Evolutionary conservation across 108 stramenopile genomes (phyloP).

Genomic region (Skeletonema marinoi): DNA sequence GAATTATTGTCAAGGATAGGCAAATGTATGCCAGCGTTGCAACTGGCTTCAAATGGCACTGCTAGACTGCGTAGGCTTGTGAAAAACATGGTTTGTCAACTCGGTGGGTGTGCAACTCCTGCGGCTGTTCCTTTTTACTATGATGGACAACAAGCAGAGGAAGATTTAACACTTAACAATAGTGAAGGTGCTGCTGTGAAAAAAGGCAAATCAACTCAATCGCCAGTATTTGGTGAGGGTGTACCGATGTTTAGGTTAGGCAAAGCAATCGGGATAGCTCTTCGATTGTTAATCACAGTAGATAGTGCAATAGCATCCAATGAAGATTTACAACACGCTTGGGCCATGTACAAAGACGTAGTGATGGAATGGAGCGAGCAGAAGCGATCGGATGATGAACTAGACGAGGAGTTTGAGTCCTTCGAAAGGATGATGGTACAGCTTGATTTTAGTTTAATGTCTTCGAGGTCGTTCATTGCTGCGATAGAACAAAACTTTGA

Average conservation of each 20-base stretch:
- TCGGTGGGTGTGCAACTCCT: conserved; percentile 44
- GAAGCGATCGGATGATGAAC: conserved; percentile 29
- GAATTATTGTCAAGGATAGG: conserved; percentile 48
- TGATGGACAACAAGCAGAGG: conserved; percentile 1
- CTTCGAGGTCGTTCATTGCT: conserved; percentile 44
- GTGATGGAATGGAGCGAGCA: conserved; percentile 50
- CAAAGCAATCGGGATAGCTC: conserved; percentile 37
- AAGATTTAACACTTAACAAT: background rate
- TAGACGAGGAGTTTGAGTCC: conserved; percentile 43
- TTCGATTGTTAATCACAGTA: conserved; percentile 48
- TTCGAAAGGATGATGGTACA: conserved; percentile 55
- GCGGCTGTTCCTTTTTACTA: conserved; percentile 18
- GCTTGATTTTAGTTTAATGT: conserved; percentile 49
- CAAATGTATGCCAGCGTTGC: conserved; percentile 43
- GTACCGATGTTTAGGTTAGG: conserved; percentile 32
- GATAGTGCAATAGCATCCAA: conserved; percentile 48
- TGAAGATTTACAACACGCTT: conserved; percentile 51
- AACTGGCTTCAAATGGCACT: conserved; percentile 47
- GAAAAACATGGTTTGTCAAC: conserved; percentile 56
- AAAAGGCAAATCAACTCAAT: conserved; percentile 7
- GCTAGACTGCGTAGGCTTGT: conserved; percentile 39
- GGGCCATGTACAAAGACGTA: conserved; percentile 57
- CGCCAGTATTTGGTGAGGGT: conserved; percentile 27
- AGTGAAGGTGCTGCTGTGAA: background rate
- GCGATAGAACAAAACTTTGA: conserved; percentile 66